These are phyloP conservation scores for Leccinum imitatum DNA, from an alignment of 768 basidiomycete species.

Conservation along the genomic window DNA sequence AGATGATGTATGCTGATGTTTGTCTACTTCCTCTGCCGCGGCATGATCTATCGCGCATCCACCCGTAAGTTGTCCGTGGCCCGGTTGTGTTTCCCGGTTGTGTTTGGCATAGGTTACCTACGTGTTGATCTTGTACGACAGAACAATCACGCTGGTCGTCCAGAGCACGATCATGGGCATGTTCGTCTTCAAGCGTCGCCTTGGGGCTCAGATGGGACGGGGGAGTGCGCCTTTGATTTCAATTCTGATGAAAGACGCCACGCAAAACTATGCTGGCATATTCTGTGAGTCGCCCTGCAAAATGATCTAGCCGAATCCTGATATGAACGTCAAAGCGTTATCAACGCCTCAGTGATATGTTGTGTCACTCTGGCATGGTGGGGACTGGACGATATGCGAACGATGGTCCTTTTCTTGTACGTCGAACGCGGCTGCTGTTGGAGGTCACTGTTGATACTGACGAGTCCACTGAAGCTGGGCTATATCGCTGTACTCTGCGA, in stretches of 20 bases:
- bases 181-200: constrained; percentile 37
- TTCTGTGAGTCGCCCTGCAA: constrained; percentile 33
- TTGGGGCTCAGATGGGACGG: constrained; percentile 37
- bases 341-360: constrained; percentile 7
- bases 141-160: constrained; percentile 22
- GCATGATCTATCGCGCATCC: neutral
- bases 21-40: constrained; percentile 25
- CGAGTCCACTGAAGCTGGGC: constrained; percentile 13
- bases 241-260: constrained; percentile 45
- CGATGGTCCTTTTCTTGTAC: constrained; percentile 1
- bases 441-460: neutral
- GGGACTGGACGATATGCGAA: constrained; percentile 4
- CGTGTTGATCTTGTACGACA: neutral
- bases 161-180: constrained; percentile 42
- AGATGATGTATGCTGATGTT: constrained; percentile 11
- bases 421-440: neutral
- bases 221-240: constrained; percentile 41
- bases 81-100: neutral
- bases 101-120: neutral
- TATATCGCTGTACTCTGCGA: constrained; percentile 12
- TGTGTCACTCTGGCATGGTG: neutral
- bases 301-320: neutral
- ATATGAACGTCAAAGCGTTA: neutral
- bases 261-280: constrained; percentile 42
- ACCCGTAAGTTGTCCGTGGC: constrained; percentile 20